Conservation (phyloP, 345 rosid genomes). For the Murraya paniculata region DNA sequence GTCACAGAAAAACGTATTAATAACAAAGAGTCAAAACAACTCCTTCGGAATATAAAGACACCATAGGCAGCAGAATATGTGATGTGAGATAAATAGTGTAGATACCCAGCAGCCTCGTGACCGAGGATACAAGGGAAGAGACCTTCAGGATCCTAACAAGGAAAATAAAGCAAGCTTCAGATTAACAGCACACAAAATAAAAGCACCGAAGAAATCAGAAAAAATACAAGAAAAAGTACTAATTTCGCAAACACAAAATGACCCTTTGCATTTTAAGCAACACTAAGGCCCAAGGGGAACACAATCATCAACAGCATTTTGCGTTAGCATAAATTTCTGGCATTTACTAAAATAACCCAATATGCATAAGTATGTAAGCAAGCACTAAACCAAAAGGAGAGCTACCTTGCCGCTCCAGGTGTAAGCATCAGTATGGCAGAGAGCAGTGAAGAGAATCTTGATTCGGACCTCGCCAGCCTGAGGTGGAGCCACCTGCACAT, state of each 20-base stretch:
- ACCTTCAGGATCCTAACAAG: conserved; percentile 87
- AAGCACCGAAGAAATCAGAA: not conserved
- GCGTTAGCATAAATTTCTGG: no score
- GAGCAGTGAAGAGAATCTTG: conserved; percentile 84
- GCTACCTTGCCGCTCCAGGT: conserved; percentile 98
- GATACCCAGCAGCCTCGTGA: conserved; percentile 97
- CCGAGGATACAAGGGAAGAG: conserved; percentile 96
- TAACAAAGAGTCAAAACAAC: not conserved
- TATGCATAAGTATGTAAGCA: no score
- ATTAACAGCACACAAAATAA: not conserved
- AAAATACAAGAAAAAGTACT: not conserved
- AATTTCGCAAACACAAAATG: not conserved
- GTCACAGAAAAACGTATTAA: conserved; percentile 9
- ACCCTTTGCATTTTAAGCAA: not conserved
- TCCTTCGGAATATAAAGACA: not conserved
- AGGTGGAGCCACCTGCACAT: conserved; percentile 92
- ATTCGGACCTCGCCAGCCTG: conserved; percentile 97
- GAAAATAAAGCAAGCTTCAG: conserved; percentile 7
- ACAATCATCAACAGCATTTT: not conserved
- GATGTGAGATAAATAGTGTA: not conserved
- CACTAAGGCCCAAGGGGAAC: not conserved
- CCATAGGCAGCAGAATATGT: conserved; percentile 1
- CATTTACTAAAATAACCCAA: no score
- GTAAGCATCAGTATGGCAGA: conserved; percentile 97
- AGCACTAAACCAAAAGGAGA: not conserved